Percentiles rank a stretch among this genome's conserved stretches.
phyloP scores from a whole-genome alignment of 495 filamentous ascomycete species.

The Cercophora newfieldiana region DNA sequence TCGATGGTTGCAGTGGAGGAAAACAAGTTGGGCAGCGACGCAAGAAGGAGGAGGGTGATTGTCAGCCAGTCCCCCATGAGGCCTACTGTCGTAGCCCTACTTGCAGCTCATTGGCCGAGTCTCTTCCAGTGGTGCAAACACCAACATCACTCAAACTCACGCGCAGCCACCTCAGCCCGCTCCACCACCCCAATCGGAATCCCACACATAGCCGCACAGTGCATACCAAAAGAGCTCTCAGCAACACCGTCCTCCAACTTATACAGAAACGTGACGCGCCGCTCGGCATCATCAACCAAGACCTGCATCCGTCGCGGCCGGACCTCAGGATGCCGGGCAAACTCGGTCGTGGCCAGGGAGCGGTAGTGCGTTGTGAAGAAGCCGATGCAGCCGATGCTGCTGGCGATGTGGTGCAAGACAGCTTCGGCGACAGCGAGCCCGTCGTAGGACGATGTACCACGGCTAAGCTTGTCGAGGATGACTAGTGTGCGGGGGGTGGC shows the following conservation, averaged over 20 bases:
- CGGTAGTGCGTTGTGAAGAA: conserved; percentile 99
- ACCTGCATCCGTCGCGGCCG: conserved; percentile 87
- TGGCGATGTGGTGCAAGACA: conserved; percentile 91
- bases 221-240: conserved; percentile 98
- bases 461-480: conserved; percentile 95
- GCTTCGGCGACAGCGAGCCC: conserved; percentile 96
- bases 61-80: too few relatives aligned
- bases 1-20: too few relatives aligned
- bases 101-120: too few relatives aligned
- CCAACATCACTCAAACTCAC: conserved; percentile 93
- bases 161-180: conserved; percentile 82
- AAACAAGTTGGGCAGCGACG: too few relatives aligned
- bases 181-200: conserved; percentile 82
- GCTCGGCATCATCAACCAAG: conserved; percentile 82
- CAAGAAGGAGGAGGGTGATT: too few relatives aligned
- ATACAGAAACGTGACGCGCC: conserved; percentile 90
- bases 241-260: conserved; percentile 93
- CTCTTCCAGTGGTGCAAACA: too few relatives aligned
- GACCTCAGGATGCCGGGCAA: conserved; percentile 86
- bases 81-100: too few relatives aligned
- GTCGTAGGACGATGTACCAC: conserved; percentile 91
- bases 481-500: conserved; percentile 93
- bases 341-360: conserved; percentile 86
- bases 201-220: conserved; percentile 97
- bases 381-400: conserved; percentile 87